phyloP scores from a whole-genome alignment of 371 early-diverging fungal genomes.

The Zopfochytrium polystomum region DNA sequence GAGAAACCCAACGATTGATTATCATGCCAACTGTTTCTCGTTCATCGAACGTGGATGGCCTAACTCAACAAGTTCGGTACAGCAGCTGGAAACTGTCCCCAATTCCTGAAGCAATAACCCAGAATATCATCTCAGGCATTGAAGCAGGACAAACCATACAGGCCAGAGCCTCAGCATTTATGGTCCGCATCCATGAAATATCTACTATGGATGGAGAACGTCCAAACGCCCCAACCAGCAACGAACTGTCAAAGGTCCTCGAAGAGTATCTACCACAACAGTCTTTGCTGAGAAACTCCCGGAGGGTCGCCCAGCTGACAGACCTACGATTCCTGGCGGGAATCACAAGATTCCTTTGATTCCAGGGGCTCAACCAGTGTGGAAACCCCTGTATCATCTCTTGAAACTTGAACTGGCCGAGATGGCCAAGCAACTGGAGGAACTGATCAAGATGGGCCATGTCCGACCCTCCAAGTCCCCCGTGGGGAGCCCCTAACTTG shows the following conservation, averaged over 20 bases:
- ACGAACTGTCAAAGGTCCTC: background rate
- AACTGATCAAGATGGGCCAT: background rate
- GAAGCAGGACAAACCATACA: background rate
- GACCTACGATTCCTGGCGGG: background rate
- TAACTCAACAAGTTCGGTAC: no score
- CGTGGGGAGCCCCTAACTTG: constrained; percentile 51
- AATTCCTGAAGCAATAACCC: no score
- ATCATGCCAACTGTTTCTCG: no score
- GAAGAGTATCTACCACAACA: background rate
- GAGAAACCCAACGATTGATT: no score
- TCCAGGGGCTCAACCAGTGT: background rate
- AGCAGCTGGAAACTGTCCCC: no score
- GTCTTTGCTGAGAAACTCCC: background rate
- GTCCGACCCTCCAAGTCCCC: constrained; percentile 41
- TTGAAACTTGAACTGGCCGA: background rate
- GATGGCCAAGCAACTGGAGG: background rate
- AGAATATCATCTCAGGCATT: no score
- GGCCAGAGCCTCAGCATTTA: background rate
- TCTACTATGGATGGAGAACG: background rate
- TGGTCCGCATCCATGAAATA: background rate
- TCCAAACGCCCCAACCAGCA: background rate
- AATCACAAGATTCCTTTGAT: background rate
- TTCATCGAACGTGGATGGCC: no score
- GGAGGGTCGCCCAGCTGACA: background rate
- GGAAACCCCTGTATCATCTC: background rate